These are phyloP conservation scores for Mycothermus thermophilus DNA, from an alignment of 495 filamentous ascomycete species.

Conservation along the genomic window DNA sequence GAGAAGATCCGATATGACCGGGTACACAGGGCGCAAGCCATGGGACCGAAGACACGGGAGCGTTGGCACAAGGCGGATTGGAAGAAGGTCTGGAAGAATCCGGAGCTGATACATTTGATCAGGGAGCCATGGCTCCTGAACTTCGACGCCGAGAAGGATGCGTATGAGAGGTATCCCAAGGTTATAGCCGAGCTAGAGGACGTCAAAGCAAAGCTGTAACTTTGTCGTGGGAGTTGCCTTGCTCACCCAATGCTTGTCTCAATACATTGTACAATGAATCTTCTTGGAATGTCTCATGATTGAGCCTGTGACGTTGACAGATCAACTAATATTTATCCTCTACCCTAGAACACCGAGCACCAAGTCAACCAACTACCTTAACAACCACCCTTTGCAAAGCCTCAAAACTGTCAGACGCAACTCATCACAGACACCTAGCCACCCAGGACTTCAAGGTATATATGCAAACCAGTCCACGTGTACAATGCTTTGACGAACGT, in stretches of 20 bases:
- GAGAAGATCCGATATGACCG: slow-evolving; percentile 40
- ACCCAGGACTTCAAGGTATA: no score
- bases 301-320: no score
- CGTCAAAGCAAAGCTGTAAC: slow-evolving; percentile 6
- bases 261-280: no score
- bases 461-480: no score
- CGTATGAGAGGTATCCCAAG: slow-evolving; percentile 19
- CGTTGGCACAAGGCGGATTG: slow-evolving; percentile 51
- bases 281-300: not conserved
- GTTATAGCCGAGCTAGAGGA: slow-evolving; percentile 4
- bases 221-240: no score
- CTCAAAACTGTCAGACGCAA: no score
- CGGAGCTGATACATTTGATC: slow-evolving; percentile 39
- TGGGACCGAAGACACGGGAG: slow-evolving; percentile 43
- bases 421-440: no score
- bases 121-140: slow-evolving; percentile 46
- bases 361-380: no score
- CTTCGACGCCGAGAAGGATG: slow-evolving; percentile 50
- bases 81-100: slow-evolving; percentile 42
- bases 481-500: no score
- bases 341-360: no score
- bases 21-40: slow-evolving; percentile 43
- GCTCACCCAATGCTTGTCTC: not conserved
- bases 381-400: no score
- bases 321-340: no score